Evolutionary conservation across 2,329 filamentous ascomycete species (phyloP).

Genomic region (Hymenoscyphus linearis): DNA sequence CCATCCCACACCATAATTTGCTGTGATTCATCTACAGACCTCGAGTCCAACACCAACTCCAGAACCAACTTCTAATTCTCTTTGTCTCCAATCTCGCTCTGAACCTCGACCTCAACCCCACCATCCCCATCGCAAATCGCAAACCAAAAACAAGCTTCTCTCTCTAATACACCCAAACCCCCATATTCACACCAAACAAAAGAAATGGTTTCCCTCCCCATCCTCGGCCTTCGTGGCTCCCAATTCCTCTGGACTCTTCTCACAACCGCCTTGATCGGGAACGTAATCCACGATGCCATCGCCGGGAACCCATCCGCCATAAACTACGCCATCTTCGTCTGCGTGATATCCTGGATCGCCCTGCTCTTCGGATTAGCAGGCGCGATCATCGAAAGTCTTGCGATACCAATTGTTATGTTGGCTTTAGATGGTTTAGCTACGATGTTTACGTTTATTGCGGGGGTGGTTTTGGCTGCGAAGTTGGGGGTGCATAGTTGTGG

Average conservation of each 20-base stretch:
- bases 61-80: neutral
- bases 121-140: neutral
- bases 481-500: slow-evolving; percentile 65
- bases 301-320: slow-evolving; percentile 54
- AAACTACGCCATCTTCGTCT: slow-evolving; percentile 61
- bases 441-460: slow-evolving; percentile 64
- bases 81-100: neutral
- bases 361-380: slow-evolving; percentile 57
- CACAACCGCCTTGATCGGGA: slow-evolving; percentile 29
- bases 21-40: neutral
- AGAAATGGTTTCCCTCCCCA: slow-evolving; percentile 20
- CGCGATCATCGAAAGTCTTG: slow-evolving; percentile 47
- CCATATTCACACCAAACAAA: neutral
- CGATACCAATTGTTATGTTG: slow-evolving; percentile 46
- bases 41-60: neutral
- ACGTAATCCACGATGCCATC: slow-evolving; percentile 47
- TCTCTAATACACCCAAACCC: neutral
- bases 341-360: slow-evolving; percentile 59
- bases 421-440: slow-evolving; percentile 53
- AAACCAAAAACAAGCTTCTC: too few species aligned
- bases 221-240: slow-evolving; percentile 21
- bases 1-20: neutral
- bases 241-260: slow-evolving; percentile 30
- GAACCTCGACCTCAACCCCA: neutral
- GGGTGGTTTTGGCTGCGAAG: slow-evolving; percentile 65